A percentile compares a stretch with the other conserved stretches of the same genome.
These are phyloP conservation scores for Westerdykella sp. DNA, from an alignment of 2,329 filamentous ascomycete species.

Conservation along the genomic window DNA sequence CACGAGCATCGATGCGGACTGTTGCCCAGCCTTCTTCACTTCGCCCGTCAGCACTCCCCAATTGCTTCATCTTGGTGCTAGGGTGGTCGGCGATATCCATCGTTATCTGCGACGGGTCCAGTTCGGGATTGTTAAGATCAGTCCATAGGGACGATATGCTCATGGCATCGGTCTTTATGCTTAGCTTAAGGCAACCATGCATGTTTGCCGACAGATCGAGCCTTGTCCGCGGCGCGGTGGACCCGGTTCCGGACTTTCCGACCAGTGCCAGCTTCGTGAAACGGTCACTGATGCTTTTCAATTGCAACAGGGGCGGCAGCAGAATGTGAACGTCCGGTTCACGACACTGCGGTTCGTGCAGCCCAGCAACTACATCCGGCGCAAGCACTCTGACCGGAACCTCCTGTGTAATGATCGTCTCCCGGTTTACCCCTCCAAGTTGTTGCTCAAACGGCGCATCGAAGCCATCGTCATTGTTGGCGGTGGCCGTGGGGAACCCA, in stretches of 20 bases:
- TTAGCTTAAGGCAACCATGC: constrained; percentile 77
- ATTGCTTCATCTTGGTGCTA: constrained; percentile 65
- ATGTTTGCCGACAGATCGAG: constrained; percentile 89
- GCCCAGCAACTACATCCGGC: constrained; percentile 76
- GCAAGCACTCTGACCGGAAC: constrained; percentile 89
- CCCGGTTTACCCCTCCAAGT: constrained; percentile 56
- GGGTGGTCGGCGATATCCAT: constrained; percentile 69
- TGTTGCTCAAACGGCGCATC: constrained; percentile 21
- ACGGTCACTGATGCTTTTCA: constrained; percentile 90
- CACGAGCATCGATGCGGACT: constrained; percentile 84
- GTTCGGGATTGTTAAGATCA: constrained; percentile 75
- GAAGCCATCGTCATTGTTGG: constrained; percentile 19
- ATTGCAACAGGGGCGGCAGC: constrained; percentile 75
- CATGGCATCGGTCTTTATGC: constrained; percentile 75
- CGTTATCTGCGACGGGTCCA: constrained; percentile 69
- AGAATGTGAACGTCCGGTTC: constrained; percentile 94
- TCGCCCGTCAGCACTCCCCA: constrained; percentile 51
- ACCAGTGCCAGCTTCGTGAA: constrained; percentile 71
- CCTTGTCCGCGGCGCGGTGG: constrained; percentile 42
- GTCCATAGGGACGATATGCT: constrained; percentile 82
- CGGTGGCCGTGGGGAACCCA: constrained; percentile 24
- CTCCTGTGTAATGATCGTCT: constrained; percentile 91
- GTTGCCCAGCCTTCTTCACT: constrained; percentile 81
- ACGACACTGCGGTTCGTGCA: constrained; percentile 84
- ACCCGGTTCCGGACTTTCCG: constrained; percentile 33